Conservation (phyloP, 352 stramenopile genomes). For the Pythium guiyangense region DNA sequence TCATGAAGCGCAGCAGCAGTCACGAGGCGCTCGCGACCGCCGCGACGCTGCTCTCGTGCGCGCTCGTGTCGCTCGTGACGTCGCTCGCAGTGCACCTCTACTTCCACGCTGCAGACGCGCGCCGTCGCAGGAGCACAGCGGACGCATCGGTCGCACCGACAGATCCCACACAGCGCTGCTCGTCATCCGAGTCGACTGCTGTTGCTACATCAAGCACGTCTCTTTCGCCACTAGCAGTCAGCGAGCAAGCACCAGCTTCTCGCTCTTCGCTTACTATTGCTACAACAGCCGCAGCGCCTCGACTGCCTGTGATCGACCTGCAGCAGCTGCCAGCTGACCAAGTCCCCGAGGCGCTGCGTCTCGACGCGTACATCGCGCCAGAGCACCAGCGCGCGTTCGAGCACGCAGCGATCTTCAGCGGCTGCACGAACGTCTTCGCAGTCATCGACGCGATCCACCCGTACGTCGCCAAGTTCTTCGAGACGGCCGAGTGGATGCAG, state of each 20-base stretch:
- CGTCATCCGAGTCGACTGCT: too few relatives aligned
- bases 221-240: too few relatives aligned
- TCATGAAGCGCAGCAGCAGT: not conserved
- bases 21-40: slow-evolving; percentile 13
- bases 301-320: slow-evolving; percentile 21
- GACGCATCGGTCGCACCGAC: not conserved
- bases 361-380: slow-evolving; percentile 43
- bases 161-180: not conserved
- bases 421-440: slow-evolving; percentile 50
- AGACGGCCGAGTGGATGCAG: slow-evolving; percentile 29
- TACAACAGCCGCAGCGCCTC: not conserved
- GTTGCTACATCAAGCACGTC: too few relatives aligned
- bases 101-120: slow-evolving; percentile 11
- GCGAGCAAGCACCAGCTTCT: too few relatives aligned
- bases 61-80: slow-evolving; percentile 29
- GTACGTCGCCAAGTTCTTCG: slow-evolving; percentile 53
- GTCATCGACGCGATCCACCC: slow-evolving; percentile 58
- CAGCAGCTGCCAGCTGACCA: slow-evolving; percentile 14
- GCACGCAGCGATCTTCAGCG: slow-evolving; percentile 47
- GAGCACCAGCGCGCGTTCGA: slow-evolving; percentile 43
- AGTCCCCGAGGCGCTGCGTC: slow-evolving; percentile 34
- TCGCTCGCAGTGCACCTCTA: slow-evolving; percentile 36
- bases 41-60: slow-evolving; percentile 39
- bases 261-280: not conserved
- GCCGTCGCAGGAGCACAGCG: not conserved